These are phyloP conservation scores for Thraustotheca clavata DNA, from an alignment of 352 stramenopile species.

Conservation along the genomic window DNA sequence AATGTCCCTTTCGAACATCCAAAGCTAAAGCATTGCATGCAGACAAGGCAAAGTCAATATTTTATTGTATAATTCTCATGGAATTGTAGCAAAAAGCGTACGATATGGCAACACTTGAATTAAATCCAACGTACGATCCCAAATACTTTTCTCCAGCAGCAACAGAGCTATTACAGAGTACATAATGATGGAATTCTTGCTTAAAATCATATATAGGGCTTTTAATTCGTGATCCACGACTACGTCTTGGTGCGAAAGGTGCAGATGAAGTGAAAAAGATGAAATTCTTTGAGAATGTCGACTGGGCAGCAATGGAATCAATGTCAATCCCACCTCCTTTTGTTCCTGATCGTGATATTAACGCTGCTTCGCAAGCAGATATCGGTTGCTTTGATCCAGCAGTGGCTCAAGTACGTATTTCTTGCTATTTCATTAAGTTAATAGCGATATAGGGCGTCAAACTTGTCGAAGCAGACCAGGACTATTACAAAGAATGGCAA, in stretches of 20 bases:
- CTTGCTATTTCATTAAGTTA: neutral
- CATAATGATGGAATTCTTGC: conserved; percentile 13
- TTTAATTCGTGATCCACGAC: conserved; percentile 58
- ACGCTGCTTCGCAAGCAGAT: conserved; percentile 67
- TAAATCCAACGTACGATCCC: conserved; percentile 63
- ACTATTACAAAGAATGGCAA: conserved; percentile 59
- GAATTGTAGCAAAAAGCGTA: conserved; percentile 58
- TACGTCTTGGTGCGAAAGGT: conserved; percentile 57
- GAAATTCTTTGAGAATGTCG: conserved; percentile 66
- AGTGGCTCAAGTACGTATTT: conserved; percentile 28
- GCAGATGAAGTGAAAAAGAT: conserved; percentile 69
- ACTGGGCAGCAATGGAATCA: conserved; percentile 67
- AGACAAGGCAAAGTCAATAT: conserved; percentile 41
- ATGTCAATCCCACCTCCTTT: conserved; percentile 61
- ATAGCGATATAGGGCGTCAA: conserved; percentile 41
- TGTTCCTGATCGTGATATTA: conserved; percentile 78
- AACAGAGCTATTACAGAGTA: conserved; percentile 66
- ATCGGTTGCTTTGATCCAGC: conserved; percentile 68
- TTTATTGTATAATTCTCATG: neutral
- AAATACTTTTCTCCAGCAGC: conserved; percentile 77
- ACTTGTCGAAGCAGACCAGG: conserved; percentile 56
- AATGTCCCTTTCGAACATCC: conserved; percentile 95
- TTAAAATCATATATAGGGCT: conserved; percentile 35
- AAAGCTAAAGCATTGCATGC: conserved; percentile 89
- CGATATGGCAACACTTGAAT: conserved; percentile 69